Conservation (phyloP, 768 basidiomycete genomes). For the Lactarius hengduanensis region DNA sequence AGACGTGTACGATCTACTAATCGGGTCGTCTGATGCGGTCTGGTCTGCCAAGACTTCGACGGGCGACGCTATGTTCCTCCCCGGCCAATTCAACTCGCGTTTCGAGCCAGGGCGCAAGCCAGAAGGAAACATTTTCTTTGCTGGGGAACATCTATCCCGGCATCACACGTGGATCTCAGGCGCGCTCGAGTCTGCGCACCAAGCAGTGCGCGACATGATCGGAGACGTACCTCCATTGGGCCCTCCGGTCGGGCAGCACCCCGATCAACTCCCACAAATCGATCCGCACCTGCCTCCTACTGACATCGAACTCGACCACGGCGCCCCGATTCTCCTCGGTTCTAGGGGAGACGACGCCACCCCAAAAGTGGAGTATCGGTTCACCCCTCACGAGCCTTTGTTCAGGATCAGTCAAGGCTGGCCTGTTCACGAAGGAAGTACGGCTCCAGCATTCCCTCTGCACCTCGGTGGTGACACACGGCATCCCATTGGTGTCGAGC, state of each 20-base stretch:
- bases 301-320: neutral
- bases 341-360: neutral
- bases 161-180: conserved; percentile 36
- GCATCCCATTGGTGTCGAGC: neutral
- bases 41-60: conserved; percentile 32
- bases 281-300: neutral
- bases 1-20: conserved; percentile 30
- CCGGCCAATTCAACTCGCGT: conserved; percentile 32
- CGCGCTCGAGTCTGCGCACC: conserved; percentile 26
- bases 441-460: neutral
- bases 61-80: conserved; percentile 35
- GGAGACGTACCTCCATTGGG: neutral
- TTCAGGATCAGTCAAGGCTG: neutral
- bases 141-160: conserved; percentile 34
- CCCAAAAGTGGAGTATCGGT: neutral
- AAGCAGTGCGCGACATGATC: neutral
- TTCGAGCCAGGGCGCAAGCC: conserved; percentile 29
- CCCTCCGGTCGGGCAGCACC: neutral
- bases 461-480: neutral
- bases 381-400: neutral
- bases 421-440: neutral
- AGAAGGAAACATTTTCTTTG: conserved; percentile 33
- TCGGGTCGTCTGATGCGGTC: conserved; percentile 29
- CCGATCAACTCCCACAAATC: neutral
- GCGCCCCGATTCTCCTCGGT: neutral